Conservation (phyloP, 768 basidiomycete species). For the Termitomyces sp. region DNA sequence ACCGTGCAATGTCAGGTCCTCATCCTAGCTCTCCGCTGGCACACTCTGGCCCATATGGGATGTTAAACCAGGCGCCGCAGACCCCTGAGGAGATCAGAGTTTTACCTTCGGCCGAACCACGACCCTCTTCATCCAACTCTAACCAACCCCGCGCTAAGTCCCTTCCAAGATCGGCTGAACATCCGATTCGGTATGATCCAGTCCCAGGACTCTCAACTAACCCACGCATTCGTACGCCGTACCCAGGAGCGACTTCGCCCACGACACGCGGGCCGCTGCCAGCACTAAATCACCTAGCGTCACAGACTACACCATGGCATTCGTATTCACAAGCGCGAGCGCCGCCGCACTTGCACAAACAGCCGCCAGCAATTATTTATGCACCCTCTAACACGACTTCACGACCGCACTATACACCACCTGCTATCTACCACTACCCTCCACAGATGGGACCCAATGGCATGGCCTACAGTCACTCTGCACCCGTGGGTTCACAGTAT, state of each 20-base stretch:
- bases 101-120: slow-evolving; percentile 42
- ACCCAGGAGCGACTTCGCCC: slow-evolving; percentile 7
- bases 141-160: slow-evolving; percentile 38
- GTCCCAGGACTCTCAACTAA: slow-evolving; percentile 18
- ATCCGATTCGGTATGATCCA: slow-evolving; percentile 16
- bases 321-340: slow-evolving; percentile 21
- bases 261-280: slow-evolving; percentile 6
- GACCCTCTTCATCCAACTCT: slow-evolving; percentile 23
- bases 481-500: slow-evolving; percentile 37
- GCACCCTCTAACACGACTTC: slow-evolving; percentile 41
- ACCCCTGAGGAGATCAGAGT: slow-evolving; percentile 60
- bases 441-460: slow-evolving; percentile 51
- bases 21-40: slow-evolving; percentile 25
- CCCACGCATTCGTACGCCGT: slow-evolving; percentile 13
- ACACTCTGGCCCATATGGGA: slow-evolving; percentile 21
- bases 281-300: slow-evolving; percentile 3
- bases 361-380: slow-evolving; percentile 54
- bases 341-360: slow-evolving; percentile 27
- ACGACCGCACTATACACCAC: slow-evolving; percentile 51
- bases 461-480: slow-evolving; percentile 67
- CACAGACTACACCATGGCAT: slow-evolving; percentile 31
- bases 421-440: slow-evolving; percentile 50
- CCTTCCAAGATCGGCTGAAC: slow-evolving; percentile 33
- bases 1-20: slow-evolving; percentile 35
- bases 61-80: slow-evolving; percentile 19